phyloP scores from a whole-genome alignment of 176 grass and related monocot genomes.

The Chrysopogon serrulatus region DNA sequence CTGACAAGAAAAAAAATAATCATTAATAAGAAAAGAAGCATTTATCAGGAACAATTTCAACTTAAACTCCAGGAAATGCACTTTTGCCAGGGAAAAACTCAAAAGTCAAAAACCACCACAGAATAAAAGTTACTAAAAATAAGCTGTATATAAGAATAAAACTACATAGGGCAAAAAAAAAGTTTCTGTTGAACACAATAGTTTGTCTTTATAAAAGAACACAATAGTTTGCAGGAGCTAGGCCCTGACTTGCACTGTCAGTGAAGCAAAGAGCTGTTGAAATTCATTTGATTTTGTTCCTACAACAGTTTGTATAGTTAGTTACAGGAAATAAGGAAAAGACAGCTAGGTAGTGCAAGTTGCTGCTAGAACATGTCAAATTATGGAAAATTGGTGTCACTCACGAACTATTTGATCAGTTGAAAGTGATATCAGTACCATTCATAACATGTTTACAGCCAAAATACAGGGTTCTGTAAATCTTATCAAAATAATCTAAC shows the following conservation, averaged over 20 bases:
- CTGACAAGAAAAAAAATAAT: conserved; percentile 3
- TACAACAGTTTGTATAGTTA: background rate
- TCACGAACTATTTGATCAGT: background rate
- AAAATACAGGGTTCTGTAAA: background rate
- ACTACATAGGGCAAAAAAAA: background rate
- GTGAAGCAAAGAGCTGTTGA: background rate
- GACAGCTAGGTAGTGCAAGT: background rate
- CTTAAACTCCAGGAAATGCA: background rate
- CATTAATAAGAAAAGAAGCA: background rate
- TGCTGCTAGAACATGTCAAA: background rate
- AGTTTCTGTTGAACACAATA: background rate
- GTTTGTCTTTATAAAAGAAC: background rate
- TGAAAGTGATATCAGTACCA: background rate
- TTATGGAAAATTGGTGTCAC: background rate
- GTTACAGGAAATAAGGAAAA: background rate
- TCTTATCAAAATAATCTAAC: background rate
- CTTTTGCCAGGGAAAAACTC: background rate
- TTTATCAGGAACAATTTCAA: background rate
- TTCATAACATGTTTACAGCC: background rate
- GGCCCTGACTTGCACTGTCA: background rate
- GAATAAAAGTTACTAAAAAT: background rate
- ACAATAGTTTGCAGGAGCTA: background rate
- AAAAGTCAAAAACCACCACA: background rate
- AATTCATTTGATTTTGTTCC: background rate
- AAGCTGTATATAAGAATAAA: background rate